These are phyloP conservation scores for Ogataea wickerhamii DNA, from an alignment of 805 yeast genomes.

Conservation along the genomic window DNA sequence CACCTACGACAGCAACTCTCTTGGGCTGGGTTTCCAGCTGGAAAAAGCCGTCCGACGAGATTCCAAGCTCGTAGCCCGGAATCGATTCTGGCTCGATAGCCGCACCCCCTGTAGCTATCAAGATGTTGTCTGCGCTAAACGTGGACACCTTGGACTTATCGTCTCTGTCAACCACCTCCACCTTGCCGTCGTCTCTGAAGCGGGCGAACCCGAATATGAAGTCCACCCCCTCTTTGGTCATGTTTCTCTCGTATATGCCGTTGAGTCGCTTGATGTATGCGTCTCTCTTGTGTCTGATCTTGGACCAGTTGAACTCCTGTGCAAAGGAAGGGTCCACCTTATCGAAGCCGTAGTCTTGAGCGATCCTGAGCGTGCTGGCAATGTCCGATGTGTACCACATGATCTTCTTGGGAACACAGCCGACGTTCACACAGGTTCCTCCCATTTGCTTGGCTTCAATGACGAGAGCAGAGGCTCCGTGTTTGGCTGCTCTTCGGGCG, in stretches of 20 bases:
- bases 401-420: slow-evolving; percentile 98
- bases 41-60: slow-evolving; percentile 89
- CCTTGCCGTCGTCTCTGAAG: slow-evolving; percentile 65
- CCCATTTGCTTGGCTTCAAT: slow-evolving; percentile 84
- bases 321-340: slow-evolving; percentile 51
- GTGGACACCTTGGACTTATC: slow-evolving; percentile 44
- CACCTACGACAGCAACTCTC: slow-evolving; percentile 92
- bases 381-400: slow-evolving; percentile 98
- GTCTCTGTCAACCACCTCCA: slow-evolving; percentile 72
- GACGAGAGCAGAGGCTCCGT: slow-evolving; percentile 84
- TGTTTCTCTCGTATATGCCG: slow-evolving; percentile 88
- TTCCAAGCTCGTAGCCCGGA: slow-evolving; percentile 81
- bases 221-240: slow-evolving; percentile 86
- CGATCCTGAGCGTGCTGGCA: slow-evolving; percentile 71
- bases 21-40: slow-evolving; percentile 79
- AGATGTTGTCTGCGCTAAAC: slow-evolving; percentile 75
- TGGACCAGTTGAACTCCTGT: slow-evolving; percentile 75
- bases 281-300: slow-evolving; percentile 83
- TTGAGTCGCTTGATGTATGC: slow-evolving; percentile 84
- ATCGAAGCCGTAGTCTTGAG: slow-evolving; percentile 77
- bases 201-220: slow-evolving; percentile 82
- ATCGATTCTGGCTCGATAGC: slow-evolving; percentile 67
- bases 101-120: slow-evolving; percentile 92
- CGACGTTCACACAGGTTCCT: slow-evolving; percentile 98
- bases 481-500: slow-evolving; percentile 91